phyloP scores from a whole-genome alignment of 345 rosid genomes.

The Rhodamnia rubescens region DNA sequence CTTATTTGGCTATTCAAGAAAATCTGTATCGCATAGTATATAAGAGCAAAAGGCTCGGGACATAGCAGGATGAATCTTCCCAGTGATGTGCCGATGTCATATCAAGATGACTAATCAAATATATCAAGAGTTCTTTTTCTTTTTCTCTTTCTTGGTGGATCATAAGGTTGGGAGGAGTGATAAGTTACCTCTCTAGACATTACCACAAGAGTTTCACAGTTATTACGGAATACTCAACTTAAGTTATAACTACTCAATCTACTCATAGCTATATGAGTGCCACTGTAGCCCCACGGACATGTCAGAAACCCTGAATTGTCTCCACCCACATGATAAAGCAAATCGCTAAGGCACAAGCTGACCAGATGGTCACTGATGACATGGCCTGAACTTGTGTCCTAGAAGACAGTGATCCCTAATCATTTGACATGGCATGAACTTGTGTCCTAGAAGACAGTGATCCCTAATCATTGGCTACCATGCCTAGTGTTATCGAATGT shows the following conservation, averaged over 20 bases:
- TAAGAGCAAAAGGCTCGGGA: no score
- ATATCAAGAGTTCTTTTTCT: neutral
- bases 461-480: neutral
- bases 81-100: rapidly evolving
- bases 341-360: neutral
- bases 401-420: neutral
- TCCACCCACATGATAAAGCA: neutral
- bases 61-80: neutral
- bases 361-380: neutral
- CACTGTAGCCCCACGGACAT: neutral
- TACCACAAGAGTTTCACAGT: neutral
- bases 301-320: neutral
- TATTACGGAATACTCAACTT: neutral
- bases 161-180: rapidly evolving
- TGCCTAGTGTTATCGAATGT: neutral
- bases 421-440: neutral
- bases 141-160: neutral
- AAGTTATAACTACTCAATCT: neutral
- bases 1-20: no score
- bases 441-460: neutral
- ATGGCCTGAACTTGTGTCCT: neutral
- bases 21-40: no score
- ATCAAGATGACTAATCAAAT: neutral
- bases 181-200: neutral
- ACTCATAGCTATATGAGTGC: neutral